phyloP scores from a whole-genome alignment of 345 rosid genomes.

The Acer negundo region DNA sequence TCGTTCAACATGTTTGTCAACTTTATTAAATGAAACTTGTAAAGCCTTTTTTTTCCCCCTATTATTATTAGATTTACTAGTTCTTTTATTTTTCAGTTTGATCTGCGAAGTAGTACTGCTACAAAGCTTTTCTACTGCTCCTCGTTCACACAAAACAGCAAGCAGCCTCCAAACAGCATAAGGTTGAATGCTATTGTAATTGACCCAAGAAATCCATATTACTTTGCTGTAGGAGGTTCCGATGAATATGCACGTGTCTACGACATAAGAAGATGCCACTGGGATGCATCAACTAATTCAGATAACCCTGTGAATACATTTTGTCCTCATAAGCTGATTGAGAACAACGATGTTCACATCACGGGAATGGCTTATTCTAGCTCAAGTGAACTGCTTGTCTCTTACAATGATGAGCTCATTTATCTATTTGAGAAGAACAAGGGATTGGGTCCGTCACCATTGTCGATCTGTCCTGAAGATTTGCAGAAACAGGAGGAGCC shows the following conservation, averaged over 20 bases:
- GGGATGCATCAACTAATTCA: slow-evolving; percentile 41
- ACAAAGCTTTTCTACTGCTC: slow-evolving; percentile 51
- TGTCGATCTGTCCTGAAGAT: slow-evolving; percentile 32
- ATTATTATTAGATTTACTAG: slow-evolving; percentile 17
- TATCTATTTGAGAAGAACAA: slow-evolving; percentile 51
- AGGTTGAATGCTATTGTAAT: slow-evolving; percentile 52
- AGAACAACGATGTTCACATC: slow-evolving; percentile 41
- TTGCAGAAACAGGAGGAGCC: slow-evolving; percentile 43
- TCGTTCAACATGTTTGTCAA: slow-evolving; percentile 60
- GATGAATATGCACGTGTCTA: slow-evolving; percentile 61
- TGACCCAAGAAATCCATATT: slow-evolving; percentile 57
- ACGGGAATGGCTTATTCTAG: slow-evolving; percentile 60
- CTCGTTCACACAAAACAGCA: slow-evolving; percentile 41
- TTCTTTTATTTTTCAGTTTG: slow-evolving; percentile 45
- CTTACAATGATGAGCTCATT: slow-evolving; percentile 63
- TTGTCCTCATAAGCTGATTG: slow-evolving; percentile 48
- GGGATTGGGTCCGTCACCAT: slow-evolving; percentile 52
- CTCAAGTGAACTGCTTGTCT: slow-evolving; percentile 55
- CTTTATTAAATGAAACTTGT: slow-evolving; percentile 1
- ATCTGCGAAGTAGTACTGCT: slow-evolving; percentile 47
- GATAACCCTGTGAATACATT: slow-evolving; percentile 49
- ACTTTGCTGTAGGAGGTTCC: slow-evolving; percentile 62
- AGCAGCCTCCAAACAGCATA: slow-evolving; percentile 42
- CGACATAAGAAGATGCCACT: slow-evolving; percentile 49
- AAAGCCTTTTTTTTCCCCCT: background rate